Evolutionary conservation across 2,329 filamentous ascomycete species (phyloP), one percentile per base, ranked within the genome.

Genomic region (Neobulgaria alba): DNA sequence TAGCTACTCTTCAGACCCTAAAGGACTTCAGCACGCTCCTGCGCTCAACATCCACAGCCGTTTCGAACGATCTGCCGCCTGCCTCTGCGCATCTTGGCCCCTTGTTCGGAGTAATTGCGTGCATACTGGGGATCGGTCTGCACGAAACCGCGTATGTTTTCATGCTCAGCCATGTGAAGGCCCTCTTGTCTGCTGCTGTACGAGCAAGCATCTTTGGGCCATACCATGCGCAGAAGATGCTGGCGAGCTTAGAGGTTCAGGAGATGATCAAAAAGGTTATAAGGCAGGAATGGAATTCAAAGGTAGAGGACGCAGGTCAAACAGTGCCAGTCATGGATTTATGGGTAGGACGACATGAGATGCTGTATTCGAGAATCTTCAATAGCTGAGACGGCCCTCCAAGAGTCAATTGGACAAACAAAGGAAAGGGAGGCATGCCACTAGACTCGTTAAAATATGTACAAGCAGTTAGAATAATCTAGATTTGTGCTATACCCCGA

Each of bases 321-420:
- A 78, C 68, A 41, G 79, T 87, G 47, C 85, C 85, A 1, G 73
- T 79, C 2, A 79, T 90, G 73, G 85, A 92, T 65, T 60, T 92
- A 21, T 92, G 85, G 85, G 71, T 88, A 56, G 85, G 85, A 3
- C 72, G 85, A 57, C 85, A 92, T 61, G 85, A 92, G 68, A 67
- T 86, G 58, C 61, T 92, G 49, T 92, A 92, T 61, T 89, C 84
- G 43, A 76, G 85, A 53, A 90, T 92, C 40, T 92, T 92, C 58
- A 92, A 92, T 63, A 89, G 84, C 53, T 90, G 56, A 57, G 33
- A 5, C n/a, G n/a, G n/a, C n/a, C n/a, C n/a, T n/a, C n/a, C n/a
- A n/a, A n/a, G n/a, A n/a, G n/a, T n/a, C n/a, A n/a, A n/a, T n/a
- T n/a, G n/a, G n/a, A n/a, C n/a, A n/a, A n/a, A n/a, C n/a, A n/a